A percentile compares a stretch with the other conserved stretches of the same genome.
These are phyloP conservation scores for Umbilicus rupestris DNA, from an alignment of 164 flowering plant species.

Conservation along the genomic window DNA sequence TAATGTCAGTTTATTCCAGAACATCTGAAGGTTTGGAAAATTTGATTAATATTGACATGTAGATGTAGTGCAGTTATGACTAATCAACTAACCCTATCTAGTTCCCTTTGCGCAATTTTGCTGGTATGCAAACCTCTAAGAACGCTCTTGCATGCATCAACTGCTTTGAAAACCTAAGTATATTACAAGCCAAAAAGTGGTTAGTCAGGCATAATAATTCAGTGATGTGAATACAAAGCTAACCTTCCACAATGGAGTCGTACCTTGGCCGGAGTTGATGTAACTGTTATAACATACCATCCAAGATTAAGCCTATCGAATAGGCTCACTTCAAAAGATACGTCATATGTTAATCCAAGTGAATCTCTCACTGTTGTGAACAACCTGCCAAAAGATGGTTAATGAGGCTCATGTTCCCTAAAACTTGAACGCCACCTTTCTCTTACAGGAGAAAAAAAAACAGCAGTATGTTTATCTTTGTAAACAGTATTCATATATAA, in stretches of 20 bases:
- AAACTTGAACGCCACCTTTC: not conserved
- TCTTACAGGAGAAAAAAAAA: not conserved
- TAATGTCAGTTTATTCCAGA: not conserved
- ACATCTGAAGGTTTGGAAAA: not conserved
- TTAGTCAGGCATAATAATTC: not conserved
- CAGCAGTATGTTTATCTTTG: not conserved
- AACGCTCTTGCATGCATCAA: slow-evolving; percentile 94
- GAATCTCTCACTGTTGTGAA: slow-evolving; percentile 97
- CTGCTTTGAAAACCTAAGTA: slow-evolving; percentile 83
- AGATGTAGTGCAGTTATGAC: not conserved
- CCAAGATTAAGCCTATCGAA: slow-evolving; percentile 94
- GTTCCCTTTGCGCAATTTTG: slow-evolving; percentile 72
- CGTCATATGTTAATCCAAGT: slow-evolving; percentile 94
- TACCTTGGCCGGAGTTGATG: slow-evolving; percentile 96
- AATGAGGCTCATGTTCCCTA: not conserved
- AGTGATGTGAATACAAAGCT: not conserved
- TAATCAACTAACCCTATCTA: slow-evolving; percentile 71
- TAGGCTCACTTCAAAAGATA: slow-evolving; percentile 84
- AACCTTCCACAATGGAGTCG: slow-evolving; percentile 5
- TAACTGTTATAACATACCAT: slow-evolving; percentile 96
- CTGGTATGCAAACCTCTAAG: slow-evolving; percentile 83
- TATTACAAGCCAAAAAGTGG: slow-evolving; percentile 2
- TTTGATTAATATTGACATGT: slow-evolving; percentile 1
- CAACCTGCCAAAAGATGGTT: slow-evolving; percentile 44
- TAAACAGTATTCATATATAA: not conserved